A percentile compares a stretch with the other conserved stretches of the same genome.
phyloP scores from a whole-genome alignment of 1,284 basidiomycete genomes.

The Ceratorhiza oryzae-sativae region DNA sequence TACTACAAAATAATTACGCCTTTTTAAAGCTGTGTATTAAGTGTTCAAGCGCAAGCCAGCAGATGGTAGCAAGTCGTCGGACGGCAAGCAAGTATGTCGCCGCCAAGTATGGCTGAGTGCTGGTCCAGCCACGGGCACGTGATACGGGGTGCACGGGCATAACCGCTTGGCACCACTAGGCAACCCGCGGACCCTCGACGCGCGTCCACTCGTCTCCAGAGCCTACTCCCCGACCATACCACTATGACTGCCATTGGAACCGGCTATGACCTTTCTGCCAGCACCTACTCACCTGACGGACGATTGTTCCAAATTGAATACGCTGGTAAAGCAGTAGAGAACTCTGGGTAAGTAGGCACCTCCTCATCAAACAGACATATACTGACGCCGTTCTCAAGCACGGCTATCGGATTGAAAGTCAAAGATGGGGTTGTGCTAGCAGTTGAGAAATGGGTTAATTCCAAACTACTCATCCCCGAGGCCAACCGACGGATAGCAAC shows the following conservation, averaged over 20 bases:
- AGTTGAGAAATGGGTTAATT: slow-evolving; percentile 98
- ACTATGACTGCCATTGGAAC: slow-evolving; percentile 96
- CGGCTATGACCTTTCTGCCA: slow-evolving; percentile 97
- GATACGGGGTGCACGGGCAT: slow-evolving; percentile 34
- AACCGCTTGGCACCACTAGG: slow-evolving; percentile 29
- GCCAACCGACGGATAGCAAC: slow-evolving; percentile 93
- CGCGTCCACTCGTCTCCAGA: slow-evolving; percentile 37
- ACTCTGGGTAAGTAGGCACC: slow-evolving; percentile 77
- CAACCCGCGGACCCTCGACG: slow-evolving; percentile 32
- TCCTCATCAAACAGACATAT: background rate
- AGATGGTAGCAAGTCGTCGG: background rate
- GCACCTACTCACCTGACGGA: slow-evolving; percentile 98
- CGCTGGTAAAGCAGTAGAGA: slow-evolving; percentile 97
- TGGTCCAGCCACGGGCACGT: slow-evolving; percentile 3
- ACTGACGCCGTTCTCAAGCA: slow-evolving; percentile 58
- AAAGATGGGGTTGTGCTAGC: slow-evolving; percentile 95
- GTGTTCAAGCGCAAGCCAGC: background rate
- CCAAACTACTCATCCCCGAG: slow-evolving; percentile 93
- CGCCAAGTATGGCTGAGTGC: background rate
- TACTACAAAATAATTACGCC: background rate
- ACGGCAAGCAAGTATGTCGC: background rate
- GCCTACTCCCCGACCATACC: slow-evolving; percentile 12
- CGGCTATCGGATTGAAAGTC: slow-evolving; percentile 88
- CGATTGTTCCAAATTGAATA: slow-evolving; percentile 99
- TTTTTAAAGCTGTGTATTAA: too few relatives aligned